Base-by-base conservation (phyloP, 768 basidiomycete species). In the Udeniomyces megalosporus region DNA sequence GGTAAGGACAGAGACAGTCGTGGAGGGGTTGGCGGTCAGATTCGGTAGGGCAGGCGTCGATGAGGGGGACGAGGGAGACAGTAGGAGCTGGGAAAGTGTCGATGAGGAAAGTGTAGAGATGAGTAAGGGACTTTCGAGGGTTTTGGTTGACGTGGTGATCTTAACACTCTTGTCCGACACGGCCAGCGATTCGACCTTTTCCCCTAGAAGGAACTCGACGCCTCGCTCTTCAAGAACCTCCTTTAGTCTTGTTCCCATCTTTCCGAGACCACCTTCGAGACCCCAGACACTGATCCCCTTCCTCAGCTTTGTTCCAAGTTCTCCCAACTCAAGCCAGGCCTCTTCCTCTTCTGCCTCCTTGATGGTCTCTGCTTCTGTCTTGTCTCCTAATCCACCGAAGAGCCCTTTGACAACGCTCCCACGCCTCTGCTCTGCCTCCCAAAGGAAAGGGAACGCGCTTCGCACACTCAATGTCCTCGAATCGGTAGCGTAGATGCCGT, bases 401-500 rank as follows among this genome's bases (percentile, higher is more conserved):
- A 81, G 72, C 0, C 86, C 88, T 51, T 78, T 71, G 0, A 89
- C 70, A 42, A 93, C 76, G 52, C 85, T 85, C 0, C 90, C 90
- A 17, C 76, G 70, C 2, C 85, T 83, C 24, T 77, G 72, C 55
- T 82, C 88, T 0, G 82, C 78, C 0, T 83, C 79, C 80, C 82
- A 85, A 58, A 95, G 67, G 2, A 76, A 74, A 0, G 87, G 84
- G 69, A 95, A 88, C 1, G 88, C 81, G 2, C 88, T 79, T 3
- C 84, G 80, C 2, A 89, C 76, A 62, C 86, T 88, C 20, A 97
- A 74, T 45, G 75, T 68, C 2, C 85, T 75, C 2, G 90, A 80
- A 68, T 93, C 89, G 0, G 88, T 81, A 1, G 89, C 90, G 70
- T 96, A 96, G 60, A 97, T 86, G 0, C 93, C 93, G 69, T 95